Evolutionary conservation across 2,329 filamentous ascomycete genomes (phyloP).

Genomic region (Stemphylium vesicarium): DNA sequence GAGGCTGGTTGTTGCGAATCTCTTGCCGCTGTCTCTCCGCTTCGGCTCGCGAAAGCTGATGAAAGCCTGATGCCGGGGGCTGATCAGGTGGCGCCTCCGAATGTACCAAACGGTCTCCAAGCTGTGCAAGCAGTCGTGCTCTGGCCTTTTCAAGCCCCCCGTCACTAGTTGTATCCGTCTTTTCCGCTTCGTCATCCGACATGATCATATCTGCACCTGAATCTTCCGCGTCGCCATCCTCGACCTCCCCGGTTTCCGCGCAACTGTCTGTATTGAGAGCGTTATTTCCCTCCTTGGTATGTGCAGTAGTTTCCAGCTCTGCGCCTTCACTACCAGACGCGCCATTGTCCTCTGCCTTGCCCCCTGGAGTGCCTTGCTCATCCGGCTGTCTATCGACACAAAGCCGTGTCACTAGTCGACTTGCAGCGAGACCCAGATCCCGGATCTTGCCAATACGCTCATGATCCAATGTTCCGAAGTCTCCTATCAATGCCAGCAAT

Average conservation of each 20-base stretch:
- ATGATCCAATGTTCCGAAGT: constrained; percentile 75
- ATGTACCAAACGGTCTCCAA: constrained; percentile 44
- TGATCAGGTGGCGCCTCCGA: constrained; percentile 14
- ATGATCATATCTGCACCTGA: constrained; percentile 30
- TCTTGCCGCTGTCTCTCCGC: constrained; percentile 30
- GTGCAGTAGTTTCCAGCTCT: not conserved
- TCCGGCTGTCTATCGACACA: constrained; percentile 2
- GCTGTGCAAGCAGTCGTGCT: constrained; percentile 53
- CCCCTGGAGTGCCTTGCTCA: not conserved
- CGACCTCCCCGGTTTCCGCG: not conserved
- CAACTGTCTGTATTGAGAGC: not conserved
- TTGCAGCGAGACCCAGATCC: constrained; percentile 79
- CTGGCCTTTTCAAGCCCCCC: constrained; percentile 58
- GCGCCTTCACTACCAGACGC: not conserved
- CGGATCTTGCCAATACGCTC: constrained; percentile 77
- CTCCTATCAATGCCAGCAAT: constrained; percentile 75
- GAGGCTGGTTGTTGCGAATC: constrained; percentile 15
- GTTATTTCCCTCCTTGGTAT: not conserved
- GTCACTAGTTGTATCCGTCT: constrained; percentile 12
- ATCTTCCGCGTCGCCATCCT: constrained; percentile 7
- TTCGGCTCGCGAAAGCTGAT: constrained; percentile 22
- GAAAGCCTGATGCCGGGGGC: not conserved
- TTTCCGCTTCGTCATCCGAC: constrained; percentile 26
- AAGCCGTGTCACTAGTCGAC: constrained; percentile 59
- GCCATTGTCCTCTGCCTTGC: not conserved